Evolutionary conservation across 2,329 filamentous ascomycete genomes (phyloP).

Genomic region (Trichoderma citrinoviride): DNA sequence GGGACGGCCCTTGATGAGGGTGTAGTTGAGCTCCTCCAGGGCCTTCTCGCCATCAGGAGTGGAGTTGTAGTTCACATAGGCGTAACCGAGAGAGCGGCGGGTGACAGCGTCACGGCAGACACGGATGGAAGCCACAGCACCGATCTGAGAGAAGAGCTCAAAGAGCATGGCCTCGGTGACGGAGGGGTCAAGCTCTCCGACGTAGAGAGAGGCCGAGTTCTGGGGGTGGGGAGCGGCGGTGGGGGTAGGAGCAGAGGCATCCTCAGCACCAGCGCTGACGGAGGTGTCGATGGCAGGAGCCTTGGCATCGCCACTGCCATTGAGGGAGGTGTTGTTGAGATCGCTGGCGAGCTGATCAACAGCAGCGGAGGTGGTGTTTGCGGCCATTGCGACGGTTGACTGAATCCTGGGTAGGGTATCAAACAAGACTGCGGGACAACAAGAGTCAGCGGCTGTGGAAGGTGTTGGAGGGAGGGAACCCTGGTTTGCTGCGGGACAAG

Average conservation of each 20-base stretch:
- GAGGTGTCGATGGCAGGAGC: conserved; percentile 73
- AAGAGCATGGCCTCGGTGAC: conserved; percentile 99
- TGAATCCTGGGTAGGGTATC: conserved; percentile 19
- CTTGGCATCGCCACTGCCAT: conserved; percentile 64
- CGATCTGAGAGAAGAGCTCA: conserved; percentile 99
- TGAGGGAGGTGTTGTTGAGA: conserved; percentile 68
- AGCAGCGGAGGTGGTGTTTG: conserved; percentile 57
- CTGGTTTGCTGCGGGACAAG: not conserved
- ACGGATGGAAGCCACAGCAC: conserved; percentile 97
- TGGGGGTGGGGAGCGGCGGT: conserved; percentile 75
- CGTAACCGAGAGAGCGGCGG: conserved; percentile 96
- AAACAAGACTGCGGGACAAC: conserved; percentile 15
- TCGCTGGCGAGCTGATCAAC: conserved; percentile 80
- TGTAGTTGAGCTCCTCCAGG: conserved; percentile 99
- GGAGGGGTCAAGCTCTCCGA: conserved; percentile 94
- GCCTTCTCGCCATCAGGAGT: conserved; percentile 95
- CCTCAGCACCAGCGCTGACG: conserved; percentile 54
- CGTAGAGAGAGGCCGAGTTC: conserved; percentile 97
- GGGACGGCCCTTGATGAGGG: conserved; percentile 94
- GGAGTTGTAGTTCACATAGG: conserved; percentile 99
- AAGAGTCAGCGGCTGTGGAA: conserved; percentile 1
- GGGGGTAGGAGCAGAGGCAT: conserved; percentile 67
- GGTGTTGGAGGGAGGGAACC: not conserved
- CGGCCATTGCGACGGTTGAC: conserved; percentile 49
- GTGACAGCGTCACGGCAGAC: conserved; percentile 99